Evolutionary conservation across 345 rosid species (phyloP).

Genomic region (Eucalyptus sideroxylon): DNA sequence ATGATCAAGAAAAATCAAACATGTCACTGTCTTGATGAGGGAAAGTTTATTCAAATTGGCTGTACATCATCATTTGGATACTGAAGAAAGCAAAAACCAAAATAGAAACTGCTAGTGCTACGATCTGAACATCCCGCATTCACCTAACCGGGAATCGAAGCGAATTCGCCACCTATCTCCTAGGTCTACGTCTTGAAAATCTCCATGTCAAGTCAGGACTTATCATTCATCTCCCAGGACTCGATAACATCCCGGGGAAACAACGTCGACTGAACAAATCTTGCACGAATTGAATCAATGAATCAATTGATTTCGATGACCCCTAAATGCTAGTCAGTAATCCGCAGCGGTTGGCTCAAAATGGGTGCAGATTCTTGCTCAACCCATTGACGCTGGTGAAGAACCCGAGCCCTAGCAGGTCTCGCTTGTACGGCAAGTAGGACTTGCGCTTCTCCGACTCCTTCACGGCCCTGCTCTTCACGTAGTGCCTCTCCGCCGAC

Average conservation of each 20-base stretch:
- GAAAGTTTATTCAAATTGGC: background rate
- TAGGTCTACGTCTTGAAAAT: background rate
- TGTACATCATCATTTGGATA: background rate
- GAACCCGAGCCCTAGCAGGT: slow-evolving; percentile 56
- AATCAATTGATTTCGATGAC: background rate
- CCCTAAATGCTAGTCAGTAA: background rate
- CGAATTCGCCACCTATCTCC: background rate
- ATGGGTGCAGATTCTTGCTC: slow-evolving; percentile 67
- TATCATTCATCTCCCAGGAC: background rate
- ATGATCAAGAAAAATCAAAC: background rate
- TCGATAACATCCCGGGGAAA: background rate
- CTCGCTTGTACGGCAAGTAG: slow-evolving; percentile 53
- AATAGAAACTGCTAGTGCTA: background rate
- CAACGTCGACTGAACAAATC: background rate
- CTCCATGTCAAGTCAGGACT: background rate
- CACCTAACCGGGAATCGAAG: background rate
- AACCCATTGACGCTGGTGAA: slow-evolving; percentile 54
- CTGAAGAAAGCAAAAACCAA: background rate
- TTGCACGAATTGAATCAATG: background rate
- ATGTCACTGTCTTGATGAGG: background rate
- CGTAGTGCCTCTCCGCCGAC: slow-evolving; percentile 36
- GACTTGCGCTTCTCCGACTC: slow-evolving; percentile 45
- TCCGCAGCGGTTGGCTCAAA: background rate
- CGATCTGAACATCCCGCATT: background rate
- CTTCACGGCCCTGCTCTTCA: slow-evolving; percentile 30